These are phyloP conservation scores for Polysphondylium violaceum DNA, from an alignment of 78 protist genomes.

Conservation along the genomic window DNA sequence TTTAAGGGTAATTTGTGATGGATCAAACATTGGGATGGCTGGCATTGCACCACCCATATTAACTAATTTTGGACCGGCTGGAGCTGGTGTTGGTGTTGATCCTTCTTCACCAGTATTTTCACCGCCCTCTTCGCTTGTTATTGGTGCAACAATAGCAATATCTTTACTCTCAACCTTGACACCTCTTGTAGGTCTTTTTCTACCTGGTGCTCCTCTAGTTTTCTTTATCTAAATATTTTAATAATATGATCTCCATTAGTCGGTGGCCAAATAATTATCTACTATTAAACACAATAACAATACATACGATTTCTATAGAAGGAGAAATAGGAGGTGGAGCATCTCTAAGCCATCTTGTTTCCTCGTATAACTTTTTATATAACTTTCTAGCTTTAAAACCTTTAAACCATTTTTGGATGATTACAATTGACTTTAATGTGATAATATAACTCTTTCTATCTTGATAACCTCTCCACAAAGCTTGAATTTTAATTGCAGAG, in stretches of 20 bases:
- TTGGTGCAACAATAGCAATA: background rate
- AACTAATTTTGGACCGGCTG: conserved; percentile 19
- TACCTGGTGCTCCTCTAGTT: conserved; percentile 54
- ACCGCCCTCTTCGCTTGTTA: background rate
- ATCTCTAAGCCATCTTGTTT: conserved; percentile 60
- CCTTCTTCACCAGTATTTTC: background rate
- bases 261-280: background rate
- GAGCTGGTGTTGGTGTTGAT: background rate
- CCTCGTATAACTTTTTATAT: conserved; percentile 34
- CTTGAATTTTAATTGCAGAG: conserved; percentile 32
- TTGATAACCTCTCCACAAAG: conserved; percentile 38
- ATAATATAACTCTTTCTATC: conserved; percentile 14
- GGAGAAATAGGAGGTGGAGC: conserved; percentile 55
- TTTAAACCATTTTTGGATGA: conserved; percentile 44
- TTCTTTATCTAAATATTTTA: conserved; percentile 29
- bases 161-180: conserved; percentile 32
- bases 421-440: background rate
- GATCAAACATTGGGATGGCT: conserved; percentile 69
- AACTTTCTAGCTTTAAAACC: conserved; percentile 52
- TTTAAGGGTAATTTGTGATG: conserved; percentile 42
- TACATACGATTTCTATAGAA: conserved; percentile 24
- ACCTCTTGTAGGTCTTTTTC: conserved; percentile 77
- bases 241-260: background rate
- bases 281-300: background rate
- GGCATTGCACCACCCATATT: conserved; percentile 37